These are phyloP conservation scores for Pistacia atlantica DNA, from an alignment of 345 rosid genomes.

Conservation along the genomic window DNA sequence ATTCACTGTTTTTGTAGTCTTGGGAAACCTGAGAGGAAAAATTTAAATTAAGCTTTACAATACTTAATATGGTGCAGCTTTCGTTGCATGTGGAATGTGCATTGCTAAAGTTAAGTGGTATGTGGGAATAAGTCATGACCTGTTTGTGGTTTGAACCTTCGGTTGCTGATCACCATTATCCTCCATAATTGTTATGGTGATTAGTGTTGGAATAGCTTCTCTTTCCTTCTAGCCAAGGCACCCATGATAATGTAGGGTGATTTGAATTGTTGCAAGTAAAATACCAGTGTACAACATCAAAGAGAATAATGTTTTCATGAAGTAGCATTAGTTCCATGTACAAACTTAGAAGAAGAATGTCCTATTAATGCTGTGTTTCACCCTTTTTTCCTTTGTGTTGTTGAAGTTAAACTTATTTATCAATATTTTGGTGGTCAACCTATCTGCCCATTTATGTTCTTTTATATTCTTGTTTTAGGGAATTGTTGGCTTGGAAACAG, in stretches of 20 bases:
- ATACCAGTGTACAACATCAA: background rate
- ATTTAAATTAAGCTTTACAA: background rate
- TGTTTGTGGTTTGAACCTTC: background rate
- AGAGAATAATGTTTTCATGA: background rate
- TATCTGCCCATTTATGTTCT: conserved; percentile 11
- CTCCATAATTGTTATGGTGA: background rate
- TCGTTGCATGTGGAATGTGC: background rate
- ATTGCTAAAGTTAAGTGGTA: background rate
- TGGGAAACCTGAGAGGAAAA: background rate
- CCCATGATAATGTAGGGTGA: background rate
- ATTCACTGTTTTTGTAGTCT: background rate
- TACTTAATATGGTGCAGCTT: background rate
- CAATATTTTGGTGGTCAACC: background rate
- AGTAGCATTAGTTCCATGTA: background rate
- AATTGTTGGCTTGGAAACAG: conserved; percentile 77
- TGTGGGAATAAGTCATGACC: background rate
- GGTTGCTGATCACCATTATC: background rate
- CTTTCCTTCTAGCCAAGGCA: background rate
- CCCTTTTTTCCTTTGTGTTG: background rate
- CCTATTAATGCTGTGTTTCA: background rate
- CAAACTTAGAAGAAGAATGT: background rate
- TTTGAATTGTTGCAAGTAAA: background rate
- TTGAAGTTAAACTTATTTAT: background rate
- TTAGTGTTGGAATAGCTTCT: background rate
- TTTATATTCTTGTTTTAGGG: conserved; percentile 50